phyloP scores from a whole-genome alignment of 2,329 filamentous ascomycete genomes.

The Colletotrichum tamarilloi region DNA sequence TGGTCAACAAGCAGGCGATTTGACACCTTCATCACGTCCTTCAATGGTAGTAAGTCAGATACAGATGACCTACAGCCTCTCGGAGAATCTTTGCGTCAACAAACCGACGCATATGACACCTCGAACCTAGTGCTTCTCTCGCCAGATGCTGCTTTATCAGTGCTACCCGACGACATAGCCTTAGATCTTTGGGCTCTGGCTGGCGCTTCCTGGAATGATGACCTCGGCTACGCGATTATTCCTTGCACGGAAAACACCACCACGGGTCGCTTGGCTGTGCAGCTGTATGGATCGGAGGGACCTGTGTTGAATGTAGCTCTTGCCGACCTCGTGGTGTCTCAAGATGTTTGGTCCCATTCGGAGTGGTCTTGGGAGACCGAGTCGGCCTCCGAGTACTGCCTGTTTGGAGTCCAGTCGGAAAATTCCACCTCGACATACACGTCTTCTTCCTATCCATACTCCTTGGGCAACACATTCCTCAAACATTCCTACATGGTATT shows the following conservation, averaged over 20 bases:
- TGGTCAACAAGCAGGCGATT: not conserved
- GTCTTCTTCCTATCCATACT: conserved; percentile 24
- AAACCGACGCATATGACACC: not conserved
- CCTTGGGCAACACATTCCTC: conserved; percentile 41
- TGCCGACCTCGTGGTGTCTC: conserved; percentile 43
- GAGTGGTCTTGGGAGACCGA: not conserved
- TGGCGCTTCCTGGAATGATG: conserved; percentile 40
- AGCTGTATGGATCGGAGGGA: conserved; percentile 41
- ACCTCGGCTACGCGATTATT: conserved; percentile 35
- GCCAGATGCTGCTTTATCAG: conserved; percentile 18
- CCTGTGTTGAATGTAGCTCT: conserved; percentile 41
- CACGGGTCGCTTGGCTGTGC: conserved; percentile 40
- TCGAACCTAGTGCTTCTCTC: not conserved
- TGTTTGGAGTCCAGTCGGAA: conserved; percentile 46
- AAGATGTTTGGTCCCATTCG: conserved; percentile 1
- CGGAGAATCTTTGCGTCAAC: not conserved
- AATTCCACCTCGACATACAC: conserved; percentile 6
- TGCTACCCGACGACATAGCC: conserved; percentile 39
- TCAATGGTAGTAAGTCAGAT: conserved; percentile 12
- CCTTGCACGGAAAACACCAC: conserved; percentile 39
- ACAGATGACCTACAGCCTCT: not conserved
- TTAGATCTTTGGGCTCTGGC: conserved; percentile 41
- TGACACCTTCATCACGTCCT: conserved; percentile 7
- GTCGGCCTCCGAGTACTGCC: conserved; percentile 34
- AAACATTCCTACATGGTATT: conserved; percentile 47